These are phyloP conservation scores for Onygena corvina DNA, from an alignment of 2,329 filamentous ascomycete genomes.

Conservation along the genomic window DNA sequence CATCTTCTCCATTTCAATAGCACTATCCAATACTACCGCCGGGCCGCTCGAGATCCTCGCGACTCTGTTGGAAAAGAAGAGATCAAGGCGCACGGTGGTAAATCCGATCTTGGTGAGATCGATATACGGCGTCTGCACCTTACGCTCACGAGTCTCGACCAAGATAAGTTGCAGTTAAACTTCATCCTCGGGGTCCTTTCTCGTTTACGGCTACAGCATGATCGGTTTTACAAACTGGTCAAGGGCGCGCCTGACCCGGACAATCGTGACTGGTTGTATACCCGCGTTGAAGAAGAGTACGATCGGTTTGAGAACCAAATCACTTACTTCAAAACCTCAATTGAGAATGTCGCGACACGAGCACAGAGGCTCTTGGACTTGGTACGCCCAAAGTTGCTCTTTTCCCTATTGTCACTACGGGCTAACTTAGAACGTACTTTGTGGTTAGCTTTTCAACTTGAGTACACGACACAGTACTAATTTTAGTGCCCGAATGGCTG, in stretches of 20 bases:
- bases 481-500: slow-evolving; percentile 12
- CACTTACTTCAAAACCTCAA: slow-evolving; percentile 12
- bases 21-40: slow-evolving; percentile 11
- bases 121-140: slow-evolving; percentile 11
- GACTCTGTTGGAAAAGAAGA: slow-evolving; percentile 12
- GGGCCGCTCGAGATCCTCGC: slow-evolving; percentile 11
- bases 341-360: slow-evolving; percentile 11
- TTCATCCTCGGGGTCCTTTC: slow-evolving; percentile 12
- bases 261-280: slow-evolving; percentile 11
- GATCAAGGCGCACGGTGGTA: slow-evolving; percentile 11
- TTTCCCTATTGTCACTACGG: background rate
- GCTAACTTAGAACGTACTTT: background rate
- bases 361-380: slow-evolving; percentile 10
- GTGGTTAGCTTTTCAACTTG: slow-evolving; percentile 9
- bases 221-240: slow-evolving; percentile 11
- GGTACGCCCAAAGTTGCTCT: background rate
- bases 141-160: slow-evolving; percentile 11
- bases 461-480: slow-evolving; percentile 10
- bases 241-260: slow-evolving; percentile 8
- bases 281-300: slow-evolving; percentile 12
- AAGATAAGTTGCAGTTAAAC: slow-evolving; percentile 12
- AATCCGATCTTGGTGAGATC: slow-evolving; percentile 8
- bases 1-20: slow-evolving; percentile 12
- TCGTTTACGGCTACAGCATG: slow-evolving; percentile 9
- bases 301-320: slow-evolving; percentile 13